Evolutionary conservation across 768 basidiomycete genomes (phyloP).

Genomic region (Pleurotus giganteus): DNA sequence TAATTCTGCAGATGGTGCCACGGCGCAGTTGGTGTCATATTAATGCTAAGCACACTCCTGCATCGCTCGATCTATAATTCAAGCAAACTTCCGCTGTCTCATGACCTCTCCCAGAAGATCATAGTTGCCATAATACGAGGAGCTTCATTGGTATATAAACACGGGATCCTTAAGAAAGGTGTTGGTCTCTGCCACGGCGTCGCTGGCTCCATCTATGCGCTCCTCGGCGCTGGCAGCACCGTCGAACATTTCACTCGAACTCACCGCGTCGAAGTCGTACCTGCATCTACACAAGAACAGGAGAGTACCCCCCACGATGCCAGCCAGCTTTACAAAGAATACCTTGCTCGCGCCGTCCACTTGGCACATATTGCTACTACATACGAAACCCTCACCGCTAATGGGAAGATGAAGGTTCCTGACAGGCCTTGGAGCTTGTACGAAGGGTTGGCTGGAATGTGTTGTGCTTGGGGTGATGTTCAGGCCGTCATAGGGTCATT

Average conservation of each 20-base stretch:
- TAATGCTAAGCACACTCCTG: slow-evolving; percentile 44
- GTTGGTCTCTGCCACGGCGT: slow-evolving; percentile 62
- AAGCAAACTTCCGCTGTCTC: slow-evolving; percentile 19
- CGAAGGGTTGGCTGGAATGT: slow-evolving; percentile 58
- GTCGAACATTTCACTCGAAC: slow-evolving; percentile 26
- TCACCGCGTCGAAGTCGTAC: background rate
- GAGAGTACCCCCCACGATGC: background rate
- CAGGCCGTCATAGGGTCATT: slow-evolving; percentile 24
- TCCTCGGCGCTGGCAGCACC: slow-evolving; percentile 45
- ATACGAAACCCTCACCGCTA: slow-evolving; percentile 28
- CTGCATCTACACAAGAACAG: background rate
- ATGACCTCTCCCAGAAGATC: slow-evolving; percentile 24
- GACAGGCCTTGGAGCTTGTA: slow-evolving; percentile 58
- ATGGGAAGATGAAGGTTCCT: slow-evolving; percentile 42
- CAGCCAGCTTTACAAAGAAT: slow-evolving; percentile 11
- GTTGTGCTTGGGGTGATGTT: slow-evolving; percentile 53
- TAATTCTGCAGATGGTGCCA: slow-evolving; percentile 60
- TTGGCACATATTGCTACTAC: slow-evolving; percentile 43
- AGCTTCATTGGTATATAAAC: slow-evolving; percentile 41
- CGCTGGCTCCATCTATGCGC: slow-evolving; percentile 50
- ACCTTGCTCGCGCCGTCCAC: slow-evolving; percentile 36
- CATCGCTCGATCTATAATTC: slow-evolving; percentile 23
- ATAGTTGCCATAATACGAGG: slow-evolving; percentile 34
- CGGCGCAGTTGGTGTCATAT: slow-evolving; percentile 50
- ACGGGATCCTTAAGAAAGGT: slow-evolving; percentile 53